Percentiles rank a stretch among this genome's conserved stretches.
phyloP scores from a whole-genome alignment of 805 yeast genomes.

The Candida koratica region DNA sequence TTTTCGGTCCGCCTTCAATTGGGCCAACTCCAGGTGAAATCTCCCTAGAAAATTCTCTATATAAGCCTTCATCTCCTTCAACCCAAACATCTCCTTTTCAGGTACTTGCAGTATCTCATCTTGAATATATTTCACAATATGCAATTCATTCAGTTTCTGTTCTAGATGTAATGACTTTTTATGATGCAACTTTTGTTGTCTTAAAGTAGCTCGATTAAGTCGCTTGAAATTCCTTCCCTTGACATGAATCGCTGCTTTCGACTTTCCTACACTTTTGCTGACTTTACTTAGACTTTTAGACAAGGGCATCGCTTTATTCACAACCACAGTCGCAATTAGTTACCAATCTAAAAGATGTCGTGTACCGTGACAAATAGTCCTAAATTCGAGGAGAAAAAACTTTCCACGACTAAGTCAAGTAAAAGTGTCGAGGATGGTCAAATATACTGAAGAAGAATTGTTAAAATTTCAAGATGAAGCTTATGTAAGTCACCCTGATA shows the following conservation, averaged over 20 bases:
- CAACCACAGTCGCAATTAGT: too few relatives aligned
- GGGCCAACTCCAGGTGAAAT: slow-evolving; percentile 72
- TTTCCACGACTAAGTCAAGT: too few relatives aligned
- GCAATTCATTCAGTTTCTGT: slow-evolving; percentile 56
- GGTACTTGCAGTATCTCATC: slow-evolving; percentile 31
- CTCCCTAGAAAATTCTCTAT: slow-evolving; percentile 61
- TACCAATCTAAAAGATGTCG: not conserved
- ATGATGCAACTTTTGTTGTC: slow-evolving; percentile 67
- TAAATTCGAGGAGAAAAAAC: too few relatives aligned
- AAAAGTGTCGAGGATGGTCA: slow-evolving; percentile 36
- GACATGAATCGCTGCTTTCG: slow-evolving; percentile 68
- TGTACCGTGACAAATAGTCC: not conserved
- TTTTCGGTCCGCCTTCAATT: slow-evolving; percentile 59
- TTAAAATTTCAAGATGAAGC: slow-evolving; percentile 54
- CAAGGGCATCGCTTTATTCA: slow-evolving; percentile 49
- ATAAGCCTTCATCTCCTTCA: slow-evolving; percentile 58
- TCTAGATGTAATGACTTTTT: slow-evolving; percentile 57
- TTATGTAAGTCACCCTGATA: slow-evolving; percentile 57
- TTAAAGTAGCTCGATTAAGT: slow-evolving; percentile 76
- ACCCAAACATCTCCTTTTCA: slow-evolving; percentile 35
- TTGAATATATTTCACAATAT: slow-evolving; percentile 52
- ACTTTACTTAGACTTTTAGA: slow-evolving; percentile 66
- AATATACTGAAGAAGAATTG: slow-evolving; percentile 71
- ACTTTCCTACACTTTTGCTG: slow-evolving; percentile 51
- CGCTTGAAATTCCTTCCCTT: slow-evolving; percentile 86